Evolutionary conservation across 768 basidiomycete genomes (phyloP), one percentile per base, ranked within the genome.

Genomic region (Kwoniella pini): DNA sequence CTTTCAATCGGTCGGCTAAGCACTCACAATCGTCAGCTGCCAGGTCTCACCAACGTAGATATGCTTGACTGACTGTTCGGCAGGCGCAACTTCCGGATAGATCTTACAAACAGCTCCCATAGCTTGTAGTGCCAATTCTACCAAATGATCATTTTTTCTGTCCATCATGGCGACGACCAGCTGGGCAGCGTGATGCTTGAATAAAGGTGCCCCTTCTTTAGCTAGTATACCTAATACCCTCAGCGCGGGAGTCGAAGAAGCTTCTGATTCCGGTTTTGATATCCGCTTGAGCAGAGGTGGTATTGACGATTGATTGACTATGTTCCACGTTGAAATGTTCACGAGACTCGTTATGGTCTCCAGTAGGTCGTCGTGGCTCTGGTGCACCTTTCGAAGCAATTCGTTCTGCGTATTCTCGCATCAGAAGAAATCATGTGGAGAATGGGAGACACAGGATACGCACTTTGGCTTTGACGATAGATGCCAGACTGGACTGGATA

Each of bases 241-340:
- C 17, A 30, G 50, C 5, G 77, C 72, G 10, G 62, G 63, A 5
- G 22, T 28, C 1, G 62, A 57, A 17, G 62, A 53, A 1, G 40
- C 50, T 17, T 65, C 56, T 3, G 53, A 54, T 7, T 57, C 44
- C 4, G 60, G 40, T 26, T 54, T 53, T 76, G 21, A 81, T 78
- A 56, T 82, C 1, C 86, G 85, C 65, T 87, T 86, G 66, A 98
- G 78, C 22, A 98, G 82, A 0, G 86, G 86, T 1, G 93, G 86
- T 17, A 98, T 83, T 0, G 88, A 89, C 0, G 94, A 91, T 51
- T 88, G 86, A 72, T 95, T 96, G 72, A 95, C 67, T 67, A 93
- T 82, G 48, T 86, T 85, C 50, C 88, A 84, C 49, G 84, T 85
- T 3, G 85, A 84, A 17, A 86, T 84, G 30, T 87, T 88, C 39